Evolutionary conservation across 2,329 filamentous ascomycete genomes (phyloP).

Genomic region (Diaporthe ampelina): DNA sequence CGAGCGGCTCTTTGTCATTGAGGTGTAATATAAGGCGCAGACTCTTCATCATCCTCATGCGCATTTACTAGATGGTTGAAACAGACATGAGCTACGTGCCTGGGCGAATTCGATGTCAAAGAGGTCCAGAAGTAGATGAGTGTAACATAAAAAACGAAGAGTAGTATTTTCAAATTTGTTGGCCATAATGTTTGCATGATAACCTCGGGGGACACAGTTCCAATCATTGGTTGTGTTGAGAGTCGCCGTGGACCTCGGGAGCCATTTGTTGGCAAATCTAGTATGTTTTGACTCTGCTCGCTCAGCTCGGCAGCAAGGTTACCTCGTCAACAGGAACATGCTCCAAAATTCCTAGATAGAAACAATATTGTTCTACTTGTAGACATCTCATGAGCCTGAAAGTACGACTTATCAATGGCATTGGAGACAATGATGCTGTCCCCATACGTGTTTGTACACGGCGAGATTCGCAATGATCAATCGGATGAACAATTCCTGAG

Average conservation of each 20-base stretch:
- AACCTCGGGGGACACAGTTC: background rate
- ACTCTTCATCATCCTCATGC: background rate
- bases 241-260: background rate
- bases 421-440: no score
- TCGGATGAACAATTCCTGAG: slow-evolving; percentile 3
- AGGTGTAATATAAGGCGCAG: background rate
- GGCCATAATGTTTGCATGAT: background rate
- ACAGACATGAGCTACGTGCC: background rate
- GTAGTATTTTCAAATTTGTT: background rate
- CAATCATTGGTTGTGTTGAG: no score
- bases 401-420: background rate
- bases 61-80: background rate
- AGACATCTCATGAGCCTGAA: no score
- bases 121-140: background rate
- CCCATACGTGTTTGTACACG: background rate
- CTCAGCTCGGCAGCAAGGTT: background rate
- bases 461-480: background rate
- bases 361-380: background rate
- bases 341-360: background rate
- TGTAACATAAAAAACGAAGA: background rate
- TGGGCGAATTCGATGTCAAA: background rate
- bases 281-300: background rate
- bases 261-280: background rate
- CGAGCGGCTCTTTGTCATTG: background rate
- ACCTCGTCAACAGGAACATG: background rate